phyloP scores from a whole-genome alignment of 441 rosid genomes.

The Sinapis alba region DNA sequence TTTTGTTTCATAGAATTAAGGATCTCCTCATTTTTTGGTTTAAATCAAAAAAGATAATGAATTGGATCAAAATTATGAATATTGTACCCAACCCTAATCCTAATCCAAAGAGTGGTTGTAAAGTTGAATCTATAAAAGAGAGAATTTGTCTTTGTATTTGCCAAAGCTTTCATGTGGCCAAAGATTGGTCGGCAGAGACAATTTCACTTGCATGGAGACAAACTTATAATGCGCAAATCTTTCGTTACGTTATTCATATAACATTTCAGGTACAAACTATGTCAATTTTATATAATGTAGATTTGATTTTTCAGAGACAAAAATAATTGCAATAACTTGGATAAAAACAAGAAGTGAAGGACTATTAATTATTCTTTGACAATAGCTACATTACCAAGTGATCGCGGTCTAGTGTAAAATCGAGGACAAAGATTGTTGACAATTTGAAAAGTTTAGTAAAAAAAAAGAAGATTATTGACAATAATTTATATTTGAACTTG shows the following conservation, averaged over 20 bases:
- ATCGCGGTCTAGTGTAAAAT: slow-evolving; percentile 26
- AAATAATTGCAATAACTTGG: not conserved
- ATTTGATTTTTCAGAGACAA: slow-evolving; percentile 15
- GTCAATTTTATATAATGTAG: slow-evolving; percentile 4
- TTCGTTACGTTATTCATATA: slow-evolving; percentile 8
- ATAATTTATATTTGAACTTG: not conserved
- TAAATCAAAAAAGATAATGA: too few relatives aligned
- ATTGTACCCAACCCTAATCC: not conserved
- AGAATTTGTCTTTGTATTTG: slow-evolving; percentile 34
- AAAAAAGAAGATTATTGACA: not conserved
- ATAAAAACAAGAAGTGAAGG: slow-evolving; percentile 24
- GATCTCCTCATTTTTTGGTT: too few relatives aligned
- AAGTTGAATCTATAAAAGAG: slow-evolving; percentile 32
- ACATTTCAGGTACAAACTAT: slow-evolving; percentile 11
- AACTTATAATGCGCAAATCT: slow-evolving; percentile 15
- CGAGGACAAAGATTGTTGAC: slow-evolving; percentile 4
- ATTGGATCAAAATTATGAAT: not conserved
- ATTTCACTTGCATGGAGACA: slow-evolving; percentile 34
- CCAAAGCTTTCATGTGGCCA: slow-evolving; percentile 29
- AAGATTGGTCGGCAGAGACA: slow-evolving; percentile 28
- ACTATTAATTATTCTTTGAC: slow-evolving; percentile 27
- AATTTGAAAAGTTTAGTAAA: too few relatives aligned
- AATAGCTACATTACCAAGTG: slow-evolving; percentile 33
- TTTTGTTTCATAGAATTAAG: too few relatives aligned
- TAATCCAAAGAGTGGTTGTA: slow-evolving; percentile 5